Conservation (phyloP, 352 stramenopile species). For the Thalassiosira livingstoniorum region DNA sequence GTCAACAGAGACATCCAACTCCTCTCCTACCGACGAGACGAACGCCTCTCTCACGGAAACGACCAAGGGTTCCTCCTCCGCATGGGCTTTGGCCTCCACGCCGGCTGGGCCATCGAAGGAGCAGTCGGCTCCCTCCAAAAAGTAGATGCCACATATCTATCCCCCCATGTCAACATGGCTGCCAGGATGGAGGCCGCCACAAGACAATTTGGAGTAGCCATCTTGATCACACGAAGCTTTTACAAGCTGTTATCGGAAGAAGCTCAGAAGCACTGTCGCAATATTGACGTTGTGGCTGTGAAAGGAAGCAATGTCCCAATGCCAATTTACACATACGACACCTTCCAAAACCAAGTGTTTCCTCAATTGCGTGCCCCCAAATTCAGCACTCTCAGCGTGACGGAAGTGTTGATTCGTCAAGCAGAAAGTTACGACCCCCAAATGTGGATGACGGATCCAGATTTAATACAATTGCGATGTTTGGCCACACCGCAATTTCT, state of each 20-base stretch:
- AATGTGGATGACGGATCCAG: conserved; percentile 81
- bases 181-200: conserved; percentile 93
- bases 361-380: conserved; percentile 63
- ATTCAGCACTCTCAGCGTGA: conserved; percentile 77
- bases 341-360: conserved; percentile 69
- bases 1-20: conserved; percentile 89
- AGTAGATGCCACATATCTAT: conserved; percentile 98
- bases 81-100: conserved; percentile 93
- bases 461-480: conserved; percentile 77
- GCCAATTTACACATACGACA: conserved; percentile 85
- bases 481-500: conserved; percentile 78
- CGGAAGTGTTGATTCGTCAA: conserved; percentile 64
- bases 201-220: conserved; percentile 94
- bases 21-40: conserved; percentile 74
- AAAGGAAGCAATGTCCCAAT: conserved; percentile 82
- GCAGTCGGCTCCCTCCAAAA: conserved; percentile 97
- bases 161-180: conserved; percentile 98
- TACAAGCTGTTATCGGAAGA: conserved; percentile 71
- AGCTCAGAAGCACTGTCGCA: conserved; percentile 71
- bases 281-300: conserved; percentile 82
- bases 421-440: conserved; percentile 74
- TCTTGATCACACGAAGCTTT: conserved; percentile 94
- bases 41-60: conserved; percentile 61
- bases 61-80: conserved; percentile 43
- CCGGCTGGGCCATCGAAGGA: conserved; percentile 98